phyloP scores from a whole-genome alignment of 2,329 filamentous ascomycete species.

The Aspergillus tanneri region DNA sequence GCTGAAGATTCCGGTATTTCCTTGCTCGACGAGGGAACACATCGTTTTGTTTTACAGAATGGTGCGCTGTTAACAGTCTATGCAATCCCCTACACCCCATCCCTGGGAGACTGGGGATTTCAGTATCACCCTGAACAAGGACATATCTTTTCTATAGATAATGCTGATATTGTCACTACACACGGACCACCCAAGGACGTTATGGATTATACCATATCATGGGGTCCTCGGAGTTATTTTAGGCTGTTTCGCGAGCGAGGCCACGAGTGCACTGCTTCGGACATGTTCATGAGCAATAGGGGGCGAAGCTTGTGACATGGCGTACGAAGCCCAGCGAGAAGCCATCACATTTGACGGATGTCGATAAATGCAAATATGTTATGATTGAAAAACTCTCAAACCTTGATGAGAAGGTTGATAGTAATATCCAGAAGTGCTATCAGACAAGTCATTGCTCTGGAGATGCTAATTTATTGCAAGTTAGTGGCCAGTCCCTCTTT shows the following conservation, averaged over 20 bases:
- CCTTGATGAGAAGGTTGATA: neutral
- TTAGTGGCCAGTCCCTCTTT: constrained; percentile 56
- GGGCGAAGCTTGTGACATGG: constrained; percentile 57
- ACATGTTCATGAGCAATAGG: constrained; percentile 55
- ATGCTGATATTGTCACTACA: constrained; percentile 53
- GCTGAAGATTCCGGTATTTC: constrained; percentile 43
- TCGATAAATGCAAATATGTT: constrained; percentile 45
- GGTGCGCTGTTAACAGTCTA: constrained; percentile 53
- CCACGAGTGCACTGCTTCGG: constrained; percentile 44
- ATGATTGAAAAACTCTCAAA: constrained; percentile 30
- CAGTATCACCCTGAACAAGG: constrained; percentile 44
- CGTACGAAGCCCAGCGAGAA: constrained; percentile 27
- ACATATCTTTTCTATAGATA: constrained; percentile 40
- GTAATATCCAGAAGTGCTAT: constrained; percentile 24
- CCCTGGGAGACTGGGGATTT: constrained; percentile 50
- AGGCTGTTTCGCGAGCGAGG: constrained; percentile 29
- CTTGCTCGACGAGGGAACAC: constrained; percentile 53
- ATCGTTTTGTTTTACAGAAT: constrained; percentile 51
- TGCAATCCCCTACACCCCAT: constrained; percentile 56
- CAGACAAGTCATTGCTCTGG: constrained; percentile 43
- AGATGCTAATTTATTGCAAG: constrained; percentile 31
- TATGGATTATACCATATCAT: constrained; percentile 46
- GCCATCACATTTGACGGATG: constrained; percentile 48
- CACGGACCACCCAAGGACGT: constrained; percentile 57
- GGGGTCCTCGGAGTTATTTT: constrained; percentile 35